Conservation (phyloP, 2,329 filamentous ascomycete species). For the Fusarium ramigenum region DNA sequence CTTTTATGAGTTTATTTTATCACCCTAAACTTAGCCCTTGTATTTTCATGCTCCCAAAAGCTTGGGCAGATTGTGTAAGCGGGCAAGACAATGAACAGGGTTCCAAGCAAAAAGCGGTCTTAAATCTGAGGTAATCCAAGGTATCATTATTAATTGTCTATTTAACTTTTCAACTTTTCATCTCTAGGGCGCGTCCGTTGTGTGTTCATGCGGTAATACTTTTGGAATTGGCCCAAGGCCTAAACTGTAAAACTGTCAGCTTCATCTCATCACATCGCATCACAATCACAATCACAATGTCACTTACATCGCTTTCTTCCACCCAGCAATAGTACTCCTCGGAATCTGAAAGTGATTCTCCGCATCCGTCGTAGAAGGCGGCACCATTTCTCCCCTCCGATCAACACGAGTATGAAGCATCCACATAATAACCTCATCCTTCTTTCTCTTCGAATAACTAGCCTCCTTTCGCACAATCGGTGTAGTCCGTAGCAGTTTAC, state of each 20-base stretch:
- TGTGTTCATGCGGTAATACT: background rate
- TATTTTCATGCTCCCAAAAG: too few relatives aligned
- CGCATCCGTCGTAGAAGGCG: constrained; percentile 5
- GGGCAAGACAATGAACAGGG: background rate
- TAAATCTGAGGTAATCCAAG: constrained; percentile 1
- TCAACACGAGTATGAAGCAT: constrained; percentile 3
- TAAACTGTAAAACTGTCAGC: background rate
- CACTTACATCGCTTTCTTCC: constrained; percentile 4
- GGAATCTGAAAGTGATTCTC: constrained; percentile 18
- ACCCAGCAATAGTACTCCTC: constrained; percentile 15
- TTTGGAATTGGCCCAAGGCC: constrained; percentile 10
- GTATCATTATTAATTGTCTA: constrained; percentile 12
- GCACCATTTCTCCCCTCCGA: background rate
- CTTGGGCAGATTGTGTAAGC: background rate
- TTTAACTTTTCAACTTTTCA: background rate
- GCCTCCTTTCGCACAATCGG: constrained; percentile 18
- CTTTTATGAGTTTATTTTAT: too few relatives aligned
- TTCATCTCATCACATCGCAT: too few relatives aligned
- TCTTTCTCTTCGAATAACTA: constrained; percentile 17
- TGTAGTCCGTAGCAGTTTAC: background rate
- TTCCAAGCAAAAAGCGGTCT: background rate
- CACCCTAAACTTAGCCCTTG: rapidly evolving
- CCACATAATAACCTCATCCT: constrained; percentile 17
- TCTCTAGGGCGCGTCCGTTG: background rate
- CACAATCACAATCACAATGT: background rate